A percentile compares a stretch with the other conserved stretches of the same genome.
These are phyloP conservation scores for Aspergillus terreus DNA, from an alignment of 2,329 filamentous ascomycete species.

Conservation along the genomic window DNA sequence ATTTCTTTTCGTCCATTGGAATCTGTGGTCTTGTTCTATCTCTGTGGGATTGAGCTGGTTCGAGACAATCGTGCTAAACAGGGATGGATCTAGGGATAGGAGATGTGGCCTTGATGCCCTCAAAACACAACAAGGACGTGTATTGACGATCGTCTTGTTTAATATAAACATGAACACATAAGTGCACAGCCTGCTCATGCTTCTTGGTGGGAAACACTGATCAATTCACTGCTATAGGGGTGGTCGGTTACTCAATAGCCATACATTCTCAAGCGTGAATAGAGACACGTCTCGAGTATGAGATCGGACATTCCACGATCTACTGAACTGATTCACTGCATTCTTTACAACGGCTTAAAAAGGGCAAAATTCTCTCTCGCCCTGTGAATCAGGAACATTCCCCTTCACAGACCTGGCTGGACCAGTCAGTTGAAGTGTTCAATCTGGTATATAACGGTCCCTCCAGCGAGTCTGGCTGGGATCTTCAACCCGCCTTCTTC, in stretches of 20 bases:
- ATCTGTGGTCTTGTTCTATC: background rate
- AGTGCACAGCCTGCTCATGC: no score
- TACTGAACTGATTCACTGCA: background rate
- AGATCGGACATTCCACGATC: background rate
- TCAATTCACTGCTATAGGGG: no score
- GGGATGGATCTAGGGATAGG: background rate
- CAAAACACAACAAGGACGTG: background rate
- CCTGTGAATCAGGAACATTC: background rate
- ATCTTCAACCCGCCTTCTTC: no score
- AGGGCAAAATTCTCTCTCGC: background rate
- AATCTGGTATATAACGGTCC: background rate
- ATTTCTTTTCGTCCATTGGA: background rate
- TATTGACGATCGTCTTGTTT: background rate
- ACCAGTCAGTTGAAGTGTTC: background rate
- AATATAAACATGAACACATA: no score
- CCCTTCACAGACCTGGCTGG: background rate
- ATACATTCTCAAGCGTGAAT: background rate
- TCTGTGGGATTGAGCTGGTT: background rate
- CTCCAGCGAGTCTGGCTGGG: no score
- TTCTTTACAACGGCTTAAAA: background rate
- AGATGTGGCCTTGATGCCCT: background rate
- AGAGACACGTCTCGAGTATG: background rate
- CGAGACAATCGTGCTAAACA: background rate
- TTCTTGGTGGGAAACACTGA: no score
- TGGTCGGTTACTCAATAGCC: no score